A percentile compares a stretch with the other conserved stretches of the same genome.
These are phyloP conservation scores for Brasenia schreberi DNA, from an alignment of 164 flowering plant species.

Conservation along the genomic window DNA sequence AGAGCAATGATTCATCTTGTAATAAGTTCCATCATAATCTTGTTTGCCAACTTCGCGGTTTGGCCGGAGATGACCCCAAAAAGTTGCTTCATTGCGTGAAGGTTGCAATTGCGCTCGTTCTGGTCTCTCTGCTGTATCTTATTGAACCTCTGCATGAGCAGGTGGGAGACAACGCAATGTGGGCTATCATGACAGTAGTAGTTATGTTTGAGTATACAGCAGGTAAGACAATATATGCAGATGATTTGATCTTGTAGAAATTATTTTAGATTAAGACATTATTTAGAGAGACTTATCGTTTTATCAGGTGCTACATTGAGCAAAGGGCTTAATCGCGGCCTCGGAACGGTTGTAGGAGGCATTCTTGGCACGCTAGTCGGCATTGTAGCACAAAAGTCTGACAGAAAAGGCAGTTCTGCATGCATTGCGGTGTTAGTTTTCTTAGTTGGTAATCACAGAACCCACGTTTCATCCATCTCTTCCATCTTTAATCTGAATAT, in stretches of 20 bases:
- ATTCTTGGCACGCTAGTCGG: constrained; percentile 53
- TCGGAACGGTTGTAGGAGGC: constrained; percentile 70
- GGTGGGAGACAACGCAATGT: constrained; percentile 77
- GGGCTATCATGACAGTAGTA: constrained; percentile 94
- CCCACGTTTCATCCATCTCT: background rate
- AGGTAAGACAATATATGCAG: constrained; percentile 23
- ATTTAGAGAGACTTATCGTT: background rate
- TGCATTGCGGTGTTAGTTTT: constrained; percentile 39
- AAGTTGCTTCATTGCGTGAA: constrained; percentile 51
- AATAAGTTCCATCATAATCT: background rate
- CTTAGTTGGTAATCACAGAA: constrained; percentile 33
- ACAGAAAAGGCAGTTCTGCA: constrained; percentile 24
- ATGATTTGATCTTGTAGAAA: background rate
- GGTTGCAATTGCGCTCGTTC: constrained; percentile 60
- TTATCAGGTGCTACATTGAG: constrained; percentile 61
- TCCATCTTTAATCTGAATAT: background rate
- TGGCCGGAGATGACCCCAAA: constrained; percentile 12
- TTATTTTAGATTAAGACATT: background rate
- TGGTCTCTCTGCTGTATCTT: constrained; percentile 60
- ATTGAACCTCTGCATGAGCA: constrained; percentile 46
- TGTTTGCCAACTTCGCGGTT: background rate
- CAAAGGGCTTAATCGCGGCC: constrained; percentile 67
- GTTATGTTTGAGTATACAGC: constrained; percentile 71
- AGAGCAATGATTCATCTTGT: background rate
- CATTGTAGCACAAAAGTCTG: constrained; percentile 31